These are phyloP conservation scores for Leishmania lainsoni DNA, from an alignment of 208 protist genomes.

Conservation along the genomic window DNA sequence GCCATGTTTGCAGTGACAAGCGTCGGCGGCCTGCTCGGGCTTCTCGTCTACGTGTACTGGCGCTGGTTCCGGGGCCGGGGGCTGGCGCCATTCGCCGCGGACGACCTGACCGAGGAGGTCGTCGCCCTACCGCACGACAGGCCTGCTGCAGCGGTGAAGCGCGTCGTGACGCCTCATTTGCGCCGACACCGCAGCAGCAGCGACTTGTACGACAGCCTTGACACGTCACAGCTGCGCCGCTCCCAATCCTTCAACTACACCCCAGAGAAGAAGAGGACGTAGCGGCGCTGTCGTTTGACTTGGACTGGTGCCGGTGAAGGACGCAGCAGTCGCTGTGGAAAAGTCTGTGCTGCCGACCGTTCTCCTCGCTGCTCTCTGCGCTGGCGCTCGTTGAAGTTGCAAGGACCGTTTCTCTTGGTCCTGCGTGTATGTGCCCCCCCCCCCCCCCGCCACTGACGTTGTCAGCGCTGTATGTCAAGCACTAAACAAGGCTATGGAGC, in stretches of 20 bases:
- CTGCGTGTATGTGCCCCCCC: not conserved
- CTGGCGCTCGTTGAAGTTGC: not conserved
- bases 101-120: slow-evolving; percentile 6
- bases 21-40: slow-evolving; percentile 1
- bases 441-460: not conserved
- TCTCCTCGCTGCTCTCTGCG: not conserved
- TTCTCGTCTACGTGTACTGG: slow-evolving; percentile 19
- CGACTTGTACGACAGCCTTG: slow-evolving; percentile 15
- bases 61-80: not conserved
- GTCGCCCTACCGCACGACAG: not conserved
- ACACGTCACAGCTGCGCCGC: slow-evolving; percentile 31
- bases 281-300: not conserved
- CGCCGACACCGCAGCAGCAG: slow-evolving; percentile 5
- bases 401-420: not conserved
- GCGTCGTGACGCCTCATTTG: not conserved
- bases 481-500: not conserved
- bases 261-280: not conserved
- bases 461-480: not conserved
- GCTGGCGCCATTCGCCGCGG: not conserved
- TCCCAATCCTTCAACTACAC: slow-evolving; percentile 17
- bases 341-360: not conserved
- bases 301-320: not conserved
- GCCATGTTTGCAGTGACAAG: slow-evolving; percentile 6
- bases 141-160: slow-evolving; percentile 6
- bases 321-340: not conserved